Evolutionary conservation across 768 basidiomycete species (phyloP).

Genomic region (Terana coerulea): DNA sequence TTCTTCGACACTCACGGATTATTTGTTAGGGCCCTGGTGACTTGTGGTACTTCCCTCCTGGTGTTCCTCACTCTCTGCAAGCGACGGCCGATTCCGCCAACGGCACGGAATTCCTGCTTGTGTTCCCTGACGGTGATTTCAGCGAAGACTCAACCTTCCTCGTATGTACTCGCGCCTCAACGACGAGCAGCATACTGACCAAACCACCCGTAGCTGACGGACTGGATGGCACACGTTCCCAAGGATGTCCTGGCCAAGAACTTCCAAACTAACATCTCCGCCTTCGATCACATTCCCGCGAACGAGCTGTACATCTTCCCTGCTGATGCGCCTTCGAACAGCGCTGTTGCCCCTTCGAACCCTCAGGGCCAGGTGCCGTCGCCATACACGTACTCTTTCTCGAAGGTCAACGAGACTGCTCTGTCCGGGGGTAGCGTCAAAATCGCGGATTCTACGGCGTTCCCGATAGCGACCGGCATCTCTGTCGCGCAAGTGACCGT

Average conservation of each 20-base stretch:
- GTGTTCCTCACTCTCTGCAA: conserved; percentile 53
- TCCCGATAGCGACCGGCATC: conserved; percentile 47
- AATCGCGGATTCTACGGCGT: conserved; percentile 45
- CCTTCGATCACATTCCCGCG: conserved; percentile 25
- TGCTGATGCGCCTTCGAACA: conserved; percentile 22
- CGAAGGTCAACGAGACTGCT: conserved; percentile 40
- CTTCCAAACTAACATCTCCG: conserved; percentile 21
- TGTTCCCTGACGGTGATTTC: conserved; percentile 33
- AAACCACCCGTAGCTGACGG: conserved; percentile 33
- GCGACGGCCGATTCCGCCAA: conserved; percentile 38
- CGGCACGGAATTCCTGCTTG: conserved; percentile 24
- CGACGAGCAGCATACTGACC: not conserved
- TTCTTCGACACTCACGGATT: not conserved
- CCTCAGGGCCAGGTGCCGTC: conserved; percentile 43
- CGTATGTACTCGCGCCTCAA: conserved; percentile 14
- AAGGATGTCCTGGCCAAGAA: conserved; percentile 34
- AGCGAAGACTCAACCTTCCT: conserved; percentile 31
- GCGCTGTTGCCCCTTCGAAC: conserved; percentile 32
- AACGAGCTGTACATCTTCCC: conserved; percentile 28
- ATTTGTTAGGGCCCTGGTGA: conserved; percentile 34
- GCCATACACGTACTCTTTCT: conserved; percentile 46
- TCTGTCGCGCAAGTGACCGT: conserved; percentile 51
- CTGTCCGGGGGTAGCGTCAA: conserved; percentile 39
- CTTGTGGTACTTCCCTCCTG: conserved; percentile 56
- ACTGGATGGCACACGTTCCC: conserved; percentile 29